These are phyloP conservation scores for Climacium dendroides DNA, from an alignment of 225 moss, liverwort and hornwort genomes.

Conservation along the genomic window DNA sequence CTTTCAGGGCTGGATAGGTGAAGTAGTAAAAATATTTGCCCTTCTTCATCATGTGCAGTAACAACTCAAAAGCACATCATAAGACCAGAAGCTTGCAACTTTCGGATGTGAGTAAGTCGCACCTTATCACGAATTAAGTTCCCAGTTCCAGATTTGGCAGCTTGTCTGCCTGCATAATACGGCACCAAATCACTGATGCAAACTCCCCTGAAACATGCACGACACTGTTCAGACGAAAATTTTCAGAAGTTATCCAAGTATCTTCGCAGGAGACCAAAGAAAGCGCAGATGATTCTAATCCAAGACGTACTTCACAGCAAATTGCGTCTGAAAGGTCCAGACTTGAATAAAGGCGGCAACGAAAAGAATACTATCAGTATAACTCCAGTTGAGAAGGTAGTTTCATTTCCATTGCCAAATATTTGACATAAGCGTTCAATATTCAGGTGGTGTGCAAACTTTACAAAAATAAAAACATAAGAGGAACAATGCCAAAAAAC, in stretches of 20 bases:
- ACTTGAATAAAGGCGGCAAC: not conserved
- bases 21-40: not conserved
- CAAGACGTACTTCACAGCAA: not conserved
- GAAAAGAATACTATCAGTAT: not conserved
- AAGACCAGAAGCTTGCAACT: not conserved
- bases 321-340: not conserved
- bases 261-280: not conserved
- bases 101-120: not conserved
- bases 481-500: not conserved
- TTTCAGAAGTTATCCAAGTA: not conserved
- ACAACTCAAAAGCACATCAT: not conserved
- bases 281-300: not conserved
- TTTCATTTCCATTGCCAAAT: not conserved
- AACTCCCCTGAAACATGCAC: slow-evolving; percentile 61
- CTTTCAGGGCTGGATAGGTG: not conserved
- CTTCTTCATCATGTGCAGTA: not conserved
- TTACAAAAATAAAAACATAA: not conserved
- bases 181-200: slow-evolving; percentile 99
- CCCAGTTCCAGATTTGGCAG: slow-evolving; percentile 56
- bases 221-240: not conserved
- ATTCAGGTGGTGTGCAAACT: not conserved
- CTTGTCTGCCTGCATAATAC: slow-evolving; percentile 78
- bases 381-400: not conserved
- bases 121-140: slow-evolving; percentile 68
- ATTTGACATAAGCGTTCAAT: not conserved